phyloP scores from a whole-genome alignment of 179 eudicot species.

The Silene vulgaris region DNA sequence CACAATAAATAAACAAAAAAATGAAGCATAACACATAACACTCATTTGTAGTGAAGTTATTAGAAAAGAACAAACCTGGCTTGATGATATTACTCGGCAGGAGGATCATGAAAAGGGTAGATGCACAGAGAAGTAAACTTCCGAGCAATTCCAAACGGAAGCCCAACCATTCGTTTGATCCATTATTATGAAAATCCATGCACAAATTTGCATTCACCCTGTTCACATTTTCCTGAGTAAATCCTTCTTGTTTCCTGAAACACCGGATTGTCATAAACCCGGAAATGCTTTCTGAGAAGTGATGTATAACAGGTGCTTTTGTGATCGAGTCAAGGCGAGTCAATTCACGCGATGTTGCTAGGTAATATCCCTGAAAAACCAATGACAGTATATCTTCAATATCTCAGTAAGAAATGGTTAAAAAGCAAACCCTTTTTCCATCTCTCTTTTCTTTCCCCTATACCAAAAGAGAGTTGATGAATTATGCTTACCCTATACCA shows the following conservation, averaged over 20 bases:
- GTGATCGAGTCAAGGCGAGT: slow-evolving; percentile 96
- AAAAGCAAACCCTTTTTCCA: too few species aligned
- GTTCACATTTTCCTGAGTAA: slow-evolving; percentile 60
- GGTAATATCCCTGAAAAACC: slow-evolving; percentile 65
- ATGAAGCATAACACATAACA: not conserved
- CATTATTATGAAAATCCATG: slow-evolving; percentile 94
- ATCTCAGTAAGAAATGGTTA: not conserved
- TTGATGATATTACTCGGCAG: slow-evolving; percentile 74
- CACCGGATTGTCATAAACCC: slow-evolving; percentile 94
- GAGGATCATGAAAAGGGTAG: slow-evolving; percentile 74
- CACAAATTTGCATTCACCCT: slow-evolving; percentile 71
- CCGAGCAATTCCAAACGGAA: slow-evolving; percentile 88
- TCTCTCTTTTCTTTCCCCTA: too few species aligned
- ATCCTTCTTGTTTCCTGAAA: slow-evolving; percentile 64
- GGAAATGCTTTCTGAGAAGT: slow-evolving; percentile 89
- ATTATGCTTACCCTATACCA: slow-evolving; percentile 72
- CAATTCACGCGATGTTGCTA: slow-evolving; percentile 85
- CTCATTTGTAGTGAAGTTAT: not conserved
- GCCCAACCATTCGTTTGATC: slow-evolving; percentile 93
- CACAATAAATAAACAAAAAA: not conserved
- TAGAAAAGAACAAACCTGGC: slow-evolving; percentile 52
- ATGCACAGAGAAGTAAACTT: slow-evolving; percentile 67
- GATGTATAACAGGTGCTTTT: slow-evolving; percentile 90
- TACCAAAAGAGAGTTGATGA: not conserved
- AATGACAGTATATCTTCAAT: not conserved